phyloP scores from a whole-genome alignment of 2,329 filamentous ascomycete genomes.

The Penicillium sp. region DNA sequence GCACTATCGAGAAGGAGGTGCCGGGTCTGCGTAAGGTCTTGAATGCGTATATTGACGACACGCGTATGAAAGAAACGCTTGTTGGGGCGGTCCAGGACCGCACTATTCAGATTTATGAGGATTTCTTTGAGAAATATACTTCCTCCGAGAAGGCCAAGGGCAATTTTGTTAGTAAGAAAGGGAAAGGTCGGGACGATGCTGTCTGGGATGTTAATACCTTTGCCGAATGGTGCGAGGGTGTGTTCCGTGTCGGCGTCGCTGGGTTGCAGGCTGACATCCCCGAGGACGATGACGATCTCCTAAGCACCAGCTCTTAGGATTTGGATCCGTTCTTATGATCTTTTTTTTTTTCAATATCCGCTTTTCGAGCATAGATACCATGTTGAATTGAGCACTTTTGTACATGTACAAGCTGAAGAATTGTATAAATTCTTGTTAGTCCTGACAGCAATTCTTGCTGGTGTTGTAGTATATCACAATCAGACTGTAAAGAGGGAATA shows the following conservation, averaged over 20 bases:
- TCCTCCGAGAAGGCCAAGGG: slow-evolving; percentile 43
- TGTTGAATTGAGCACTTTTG: slow-evolving; percentile 12
- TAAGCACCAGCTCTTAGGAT: slow-evolving; percentile 20
- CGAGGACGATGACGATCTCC: slow-evolving; percentile 32
- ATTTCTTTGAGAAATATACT: slow-evolving; percentile 58
- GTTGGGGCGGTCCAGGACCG: slow-evolving; percentile 65
- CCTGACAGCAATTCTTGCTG: neutral
- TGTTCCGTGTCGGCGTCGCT: slow-evolving; percentile 57
- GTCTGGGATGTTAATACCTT: slow-evolving; percentile 67
- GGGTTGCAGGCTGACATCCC: slow-evolving; percentile 31
- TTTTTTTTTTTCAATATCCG: neutral
- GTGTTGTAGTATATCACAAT: neutral
- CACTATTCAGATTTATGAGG: slow-evolving; percentile 62
- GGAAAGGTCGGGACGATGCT: slow-evolving; percentile 61
- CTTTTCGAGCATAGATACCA: slow-evolving; percentile 22
- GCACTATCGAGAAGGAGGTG: slow-evolving; percentile 59
- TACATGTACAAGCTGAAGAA: slow-evolving; percentile 3
- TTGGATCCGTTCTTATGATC: neutral
- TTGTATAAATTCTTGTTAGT: neutral
- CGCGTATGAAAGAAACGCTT: slow-evolving; percentile 64
- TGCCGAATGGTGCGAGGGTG: slow-evolving; percentile 59
- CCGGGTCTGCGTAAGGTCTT: slow-evolving; percentile 57
- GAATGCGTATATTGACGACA: slow-evolving; percentile 64
- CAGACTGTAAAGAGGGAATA: neutral
- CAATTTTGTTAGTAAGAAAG: slow-evolving; percentile 47